Base-by-base conservation (phyloP, 768 basidiomycete species). In the Macrocybe gigantea region DNA sequence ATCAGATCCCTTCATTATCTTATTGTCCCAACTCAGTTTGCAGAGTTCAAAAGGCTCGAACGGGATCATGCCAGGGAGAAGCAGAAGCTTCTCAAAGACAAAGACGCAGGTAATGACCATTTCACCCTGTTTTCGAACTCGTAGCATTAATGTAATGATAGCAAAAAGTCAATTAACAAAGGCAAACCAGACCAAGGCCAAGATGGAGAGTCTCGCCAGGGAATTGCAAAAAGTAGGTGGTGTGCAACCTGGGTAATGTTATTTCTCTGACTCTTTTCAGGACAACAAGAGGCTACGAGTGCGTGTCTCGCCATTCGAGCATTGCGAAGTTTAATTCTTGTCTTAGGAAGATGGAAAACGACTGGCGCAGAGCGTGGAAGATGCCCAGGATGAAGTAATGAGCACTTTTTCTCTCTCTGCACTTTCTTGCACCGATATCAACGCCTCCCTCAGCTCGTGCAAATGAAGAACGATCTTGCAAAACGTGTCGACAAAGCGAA, bases 11-110 rank as follows among this genome's bases (percentile, higher is more conserved):
- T 35, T 44, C 47, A 44, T 35, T 35, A 48, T 43, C 49, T 54
- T 50, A 58, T 49, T 48, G 48, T 49, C 50, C 45, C 60, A 55
- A 41, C 58, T 15, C 58, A 93, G 90, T 93, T 92, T 65, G 88
- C 89, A 58, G 90, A 93, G 64, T 70, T 90, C 63, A 92, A 92
- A 63, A 78, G 88, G 44, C 65, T 88, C 60, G 91, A 93, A 66
- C 79, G 91, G 53, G 90, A 92, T 60, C 86, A 92, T 58, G 83
- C 89, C 36, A 93, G 89, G 68, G 91, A 93, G 73, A 92, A 88
- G 65, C 90, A 93, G 71, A 93, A 93, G 60, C 72, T 93, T 31
- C 73, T 79, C 42, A 93, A 93, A 69, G 91, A 93, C 72, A 92
- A 92, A 70, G 91, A 93, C 67, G 80, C 88, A 54, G 88, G 88